A percentile compares a stretch with the other conserved stretches of the same genome.
Conservation (phyloP, 257 asterid genomes). For the Penstemon davidsonii region DNA sequence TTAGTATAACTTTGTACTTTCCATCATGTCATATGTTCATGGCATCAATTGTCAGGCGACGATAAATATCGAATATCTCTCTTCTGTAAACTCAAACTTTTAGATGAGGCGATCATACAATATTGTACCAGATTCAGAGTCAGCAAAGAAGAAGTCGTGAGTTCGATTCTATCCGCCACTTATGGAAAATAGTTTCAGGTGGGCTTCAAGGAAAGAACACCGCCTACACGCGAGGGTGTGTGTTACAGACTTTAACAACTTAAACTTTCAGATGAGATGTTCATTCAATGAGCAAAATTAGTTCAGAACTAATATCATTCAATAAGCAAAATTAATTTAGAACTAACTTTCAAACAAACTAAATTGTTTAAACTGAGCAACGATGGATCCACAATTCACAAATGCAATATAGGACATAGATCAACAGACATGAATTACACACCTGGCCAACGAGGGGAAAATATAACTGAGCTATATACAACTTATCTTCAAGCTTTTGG, state of each 20-base stretch:
- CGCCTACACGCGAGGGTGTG: too few species aligned
- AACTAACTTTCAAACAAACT: conserved; percentile 17
- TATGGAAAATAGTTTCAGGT: too few species aligned
- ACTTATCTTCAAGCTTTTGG: conserved; percentile 97
- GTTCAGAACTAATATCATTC: not conserved
- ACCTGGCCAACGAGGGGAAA: conserved; percentile 99
- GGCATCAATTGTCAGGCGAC: too few species aligned
- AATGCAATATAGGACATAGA: conserved; percentile 19
- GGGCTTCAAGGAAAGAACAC: too few species aligned
- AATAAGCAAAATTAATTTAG: not conserved
- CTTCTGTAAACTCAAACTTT: too few species aligned
- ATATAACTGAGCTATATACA: conserved; percentile 93
- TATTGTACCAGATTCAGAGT: too few species aligned
- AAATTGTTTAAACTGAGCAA: conserved; percentile 15
- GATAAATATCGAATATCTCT: not conserved
- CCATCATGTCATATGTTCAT: conserved; percentile 1
- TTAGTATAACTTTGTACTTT: not conserved
- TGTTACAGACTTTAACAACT: too few species aligned
- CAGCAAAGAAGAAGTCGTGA: too few species aligned
- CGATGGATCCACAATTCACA: not conserved
- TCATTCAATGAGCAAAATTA: not conserved
- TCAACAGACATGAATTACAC: conserved; percentile 18
- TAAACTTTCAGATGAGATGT: too few species aligned
- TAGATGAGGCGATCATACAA: too few species aligned
- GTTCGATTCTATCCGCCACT: too few species aligned